phyloP scores from a whole-genome alignment of 1,284 basidiomycete genomes.

The Trichosporon faecale region DNA sequence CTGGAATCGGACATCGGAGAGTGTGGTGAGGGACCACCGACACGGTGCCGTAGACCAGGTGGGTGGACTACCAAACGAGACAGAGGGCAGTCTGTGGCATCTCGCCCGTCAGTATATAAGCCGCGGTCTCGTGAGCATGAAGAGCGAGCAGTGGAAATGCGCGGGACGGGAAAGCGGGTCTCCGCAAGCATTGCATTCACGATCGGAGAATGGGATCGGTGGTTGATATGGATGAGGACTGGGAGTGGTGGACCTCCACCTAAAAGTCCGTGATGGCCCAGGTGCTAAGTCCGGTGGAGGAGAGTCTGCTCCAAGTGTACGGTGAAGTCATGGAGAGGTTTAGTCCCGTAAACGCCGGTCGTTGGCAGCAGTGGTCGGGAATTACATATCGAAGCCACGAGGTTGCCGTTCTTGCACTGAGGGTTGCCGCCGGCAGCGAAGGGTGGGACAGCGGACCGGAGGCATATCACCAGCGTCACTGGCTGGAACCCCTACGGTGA shows the following conservation, averaged over 20 bases:
- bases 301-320: background rate
- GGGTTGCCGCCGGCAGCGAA: slow-evolving; percentile 7
- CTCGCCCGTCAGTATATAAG: background rate
- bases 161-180: background rate
- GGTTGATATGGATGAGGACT: background rate
- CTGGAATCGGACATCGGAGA: no score
- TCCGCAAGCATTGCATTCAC: background rate
- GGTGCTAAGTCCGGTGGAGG: background rate
- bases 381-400: slow-evolving; percentile 10
- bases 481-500: background rate
- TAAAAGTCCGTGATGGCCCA: background rate
- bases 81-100: background rate
- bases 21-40: no score
- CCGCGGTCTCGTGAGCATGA: background rate
- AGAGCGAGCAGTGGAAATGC: background rate
- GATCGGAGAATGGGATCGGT: background rate
- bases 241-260: background rate
- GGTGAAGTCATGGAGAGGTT: background rate
- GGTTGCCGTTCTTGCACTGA: slow-evolving; percentile 6
- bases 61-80: background rate
- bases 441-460: background rate
- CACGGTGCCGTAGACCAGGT: background rate
- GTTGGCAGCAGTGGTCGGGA: background rate
- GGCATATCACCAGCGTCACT: slow-evolving; percentile 3
- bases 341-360: slow-evolving; percentile 10